phyloP scores from a whole-genome alignment of 805 yeast species.

The Candida insectorum region DNA sequence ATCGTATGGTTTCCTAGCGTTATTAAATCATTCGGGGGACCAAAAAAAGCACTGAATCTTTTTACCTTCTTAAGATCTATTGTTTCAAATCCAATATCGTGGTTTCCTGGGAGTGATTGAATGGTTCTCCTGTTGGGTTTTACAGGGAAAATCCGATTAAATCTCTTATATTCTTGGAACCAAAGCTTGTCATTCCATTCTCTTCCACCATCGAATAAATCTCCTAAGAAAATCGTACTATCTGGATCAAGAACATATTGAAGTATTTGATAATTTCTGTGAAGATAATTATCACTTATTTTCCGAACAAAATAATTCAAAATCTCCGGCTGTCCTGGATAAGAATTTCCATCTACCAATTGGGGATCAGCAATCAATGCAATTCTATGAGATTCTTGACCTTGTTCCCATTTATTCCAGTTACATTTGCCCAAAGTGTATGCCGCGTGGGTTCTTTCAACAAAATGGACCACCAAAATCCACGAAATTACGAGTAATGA shows the following conservation, averaged over 20 bases:
- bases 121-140: conserved; percentile 40
- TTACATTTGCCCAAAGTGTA: conserved; percentile 24
- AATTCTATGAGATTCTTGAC: conserved; percentile 42
- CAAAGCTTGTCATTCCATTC: conserved; percentile 69
- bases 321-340: conserved; percentile 61
- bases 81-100: conserved; percentile 92
- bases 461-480: conserved; percentile 25
- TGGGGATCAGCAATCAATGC: conserved; percentile 89
- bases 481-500: conserved; percentile 17
- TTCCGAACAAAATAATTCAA: conserved; percentile 54
- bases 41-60: conserved; percentile 72
- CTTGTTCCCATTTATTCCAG: conserved; percentile 63
- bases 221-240: conserved; percentile 79
- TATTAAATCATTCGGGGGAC: conserved; percentile 56
- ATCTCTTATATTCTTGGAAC: conserved; percentile 69
- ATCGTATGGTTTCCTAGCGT: conserved; percentile 68
- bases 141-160: conserved; percentile 61
- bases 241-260: conserved; percentile 67
- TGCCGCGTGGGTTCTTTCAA: conserved; percentile 28
- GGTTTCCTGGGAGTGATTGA: conserved; percentile 76
- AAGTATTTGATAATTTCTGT: conserved; percentile 64
- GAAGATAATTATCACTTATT: conserved; percentile 75
- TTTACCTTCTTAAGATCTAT: conserved; percentile 53
- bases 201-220: conserved; percentile 92
- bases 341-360: conserved; percentile 82